These are phyloP conservation scores for Silene coronaria DNA, from an alignment of 179 eudicot genomes.

Conservation along the genomic window DNA sequence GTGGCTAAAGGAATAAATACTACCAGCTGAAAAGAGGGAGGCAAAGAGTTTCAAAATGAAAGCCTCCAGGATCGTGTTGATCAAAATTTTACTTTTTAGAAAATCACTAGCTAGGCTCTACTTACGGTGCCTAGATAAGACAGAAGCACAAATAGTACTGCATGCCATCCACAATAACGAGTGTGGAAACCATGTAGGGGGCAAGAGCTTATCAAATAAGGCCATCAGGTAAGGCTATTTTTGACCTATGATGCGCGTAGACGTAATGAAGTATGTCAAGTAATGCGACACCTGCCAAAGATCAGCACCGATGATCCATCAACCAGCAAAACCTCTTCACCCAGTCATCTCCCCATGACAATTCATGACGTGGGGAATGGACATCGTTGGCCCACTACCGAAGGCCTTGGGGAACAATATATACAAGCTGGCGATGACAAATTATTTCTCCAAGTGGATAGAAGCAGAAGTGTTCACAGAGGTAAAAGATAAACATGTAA, in stretches of 20 bases:
- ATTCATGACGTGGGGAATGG: no score
- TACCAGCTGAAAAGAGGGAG: neutral
- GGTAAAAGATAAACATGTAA: no score
- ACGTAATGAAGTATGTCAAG: rapidly evolving
- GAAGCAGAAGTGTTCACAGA: no score
- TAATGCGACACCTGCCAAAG: neutral
- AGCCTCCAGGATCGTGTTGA: neutral
- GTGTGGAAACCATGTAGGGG: neutral
- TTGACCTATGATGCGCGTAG: neutral
- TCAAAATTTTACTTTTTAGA: neutral
- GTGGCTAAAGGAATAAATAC: neutral
- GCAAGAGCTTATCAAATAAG: neutral
- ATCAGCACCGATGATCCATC: no score
- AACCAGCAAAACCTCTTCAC: no score
- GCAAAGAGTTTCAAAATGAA: neutral
- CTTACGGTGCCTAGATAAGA: neutral
- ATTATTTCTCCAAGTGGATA: no score
- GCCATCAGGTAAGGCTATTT: neutral
- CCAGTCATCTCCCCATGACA: no score
- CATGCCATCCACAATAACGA: neutral
- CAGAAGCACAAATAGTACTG: neutral
- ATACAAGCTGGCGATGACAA: no score
- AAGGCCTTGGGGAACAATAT: no score
- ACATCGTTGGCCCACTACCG: no score
- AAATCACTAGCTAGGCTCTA: neutral